Evolutionary conservation across 1,139 yeast genomes (phyloP).

Genomic region (Yamadazyma dendronema): DNA sequence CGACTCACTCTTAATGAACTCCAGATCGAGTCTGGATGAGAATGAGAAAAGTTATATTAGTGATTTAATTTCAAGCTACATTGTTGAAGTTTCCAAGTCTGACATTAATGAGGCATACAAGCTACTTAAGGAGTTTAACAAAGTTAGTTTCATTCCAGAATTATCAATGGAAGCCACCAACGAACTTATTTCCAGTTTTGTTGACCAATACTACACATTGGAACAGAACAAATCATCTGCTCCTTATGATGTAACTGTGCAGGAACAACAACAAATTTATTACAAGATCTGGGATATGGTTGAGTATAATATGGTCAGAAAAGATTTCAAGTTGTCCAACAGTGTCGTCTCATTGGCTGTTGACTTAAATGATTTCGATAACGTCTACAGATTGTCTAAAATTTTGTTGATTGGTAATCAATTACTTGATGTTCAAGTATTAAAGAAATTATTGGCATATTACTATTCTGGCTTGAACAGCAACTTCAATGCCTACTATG

Average conservation of each 20-base stretch:
- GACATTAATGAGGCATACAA: constrained; percentile 25
- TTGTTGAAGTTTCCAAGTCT: constrained; percentile 23
- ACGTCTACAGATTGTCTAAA: constrained; percentile 37
- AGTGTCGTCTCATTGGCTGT: constrained; percentile 30
- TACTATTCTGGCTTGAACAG: constrained; percentile 25
- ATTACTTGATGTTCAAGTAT: constrained; percentile 24
- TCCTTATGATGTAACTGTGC: constrained; percentile 3
- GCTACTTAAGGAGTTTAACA: constrained; percentile 30
- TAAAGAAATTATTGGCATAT: constrained; percentile 33
- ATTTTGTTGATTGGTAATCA: constrained; percentile 36
- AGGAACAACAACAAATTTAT: constrained; percentile 13
- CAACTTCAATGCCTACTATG: constrained; percentile 30
- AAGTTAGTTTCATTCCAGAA: constrained; percentile 39
- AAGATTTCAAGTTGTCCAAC: constrained; percentile 32
- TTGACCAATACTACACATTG: constrained; percentile 19
- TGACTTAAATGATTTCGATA: constrained; percentile 36
- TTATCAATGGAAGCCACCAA: constrained; percentile 31
- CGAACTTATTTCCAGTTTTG: constrained; percentile 28
- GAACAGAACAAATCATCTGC: constrained; percentile 12
- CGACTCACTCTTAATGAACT: constrained; percentile 42
- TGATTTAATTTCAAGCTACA: constrained; percentile 30
- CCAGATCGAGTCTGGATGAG: constrained; percentile 19
- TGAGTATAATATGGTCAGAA: constrained; percentile 35
- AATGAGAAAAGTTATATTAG: constrained; percentile 27
- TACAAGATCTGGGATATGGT: constrained; percentile 33